Evolutionary conservation across 2,329 filamentous ascomycete genomes (phyloP), one percentile per base, ranked within the genome.

Genomic region (Coniochaeta sp.): DNA sequence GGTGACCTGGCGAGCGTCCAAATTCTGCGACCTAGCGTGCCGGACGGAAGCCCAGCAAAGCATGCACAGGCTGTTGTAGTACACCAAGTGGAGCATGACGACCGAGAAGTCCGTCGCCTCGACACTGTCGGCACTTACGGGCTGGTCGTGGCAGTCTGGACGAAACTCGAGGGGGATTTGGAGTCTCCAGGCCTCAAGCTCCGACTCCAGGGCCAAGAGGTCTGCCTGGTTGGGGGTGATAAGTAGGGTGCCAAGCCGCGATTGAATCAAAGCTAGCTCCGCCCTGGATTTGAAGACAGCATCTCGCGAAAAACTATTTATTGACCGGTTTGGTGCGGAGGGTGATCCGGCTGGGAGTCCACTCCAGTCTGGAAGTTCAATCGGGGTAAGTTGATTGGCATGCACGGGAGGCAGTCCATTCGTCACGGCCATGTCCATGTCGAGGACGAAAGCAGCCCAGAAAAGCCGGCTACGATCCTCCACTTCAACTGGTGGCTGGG

Each of bases 41-140:
- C 58, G 60, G 17, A 47, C 52, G 28, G 36, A 44, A 16, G 60
- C 54, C 60, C 60, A 62, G 58, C 38, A 55, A 33, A 62, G 22
- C 43, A 47, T 59, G 40, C n/a, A 56, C 7, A 43, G 31, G 43
- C 52, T 16, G 31, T 52, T 59, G 19, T 57, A 58, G 44, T 60
- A 62, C 2, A 31, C 28, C 24, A 62, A n/a, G 36, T 62, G 58
- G 26, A 62, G 33, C 28, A 57, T 57, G 19, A 55, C 14, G 17
- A 26, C 47, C 19, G 44, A 33, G 6, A 58, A 6, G 17, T 61
- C 43, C 31, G 31, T 11, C 31, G 31, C 11, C 31, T 33, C 31
- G 31, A 11, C 31, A 6, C 31, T 33, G 31, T 33, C 31, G 31
- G 6, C 31, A 33, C 31, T 33, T 33, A 11, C 31, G 31, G 31